phyloP scores from a whole-genome alignment of 2,329 filamentous ascomycete genomes.

The Onygenales sp. region DNA sequence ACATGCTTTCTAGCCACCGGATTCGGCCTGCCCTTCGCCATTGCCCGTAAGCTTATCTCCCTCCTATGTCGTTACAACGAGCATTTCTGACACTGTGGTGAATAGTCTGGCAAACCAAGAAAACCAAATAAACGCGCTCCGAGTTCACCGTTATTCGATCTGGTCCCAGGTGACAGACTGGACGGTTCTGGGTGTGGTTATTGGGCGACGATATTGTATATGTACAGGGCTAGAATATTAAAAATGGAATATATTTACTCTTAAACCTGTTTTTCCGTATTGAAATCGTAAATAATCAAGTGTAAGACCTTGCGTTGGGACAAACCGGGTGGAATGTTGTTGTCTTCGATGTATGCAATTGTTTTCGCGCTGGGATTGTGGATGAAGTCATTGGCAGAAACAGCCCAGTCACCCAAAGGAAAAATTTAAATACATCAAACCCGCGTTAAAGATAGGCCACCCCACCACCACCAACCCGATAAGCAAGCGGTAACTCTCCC shows the following conservation, averaged over 20 bases:
- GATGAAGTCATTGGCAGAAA: constrained; percentile 35
- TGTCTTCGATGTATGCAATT: constrained; percentile 11
- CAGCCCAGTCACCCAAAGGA: background rate
- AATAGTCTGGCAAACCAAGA: constrained; percentile 59
- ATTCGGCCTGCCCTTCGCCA: constrained; percentile 51
- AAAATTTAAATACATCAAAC: constrained; percentile 12
- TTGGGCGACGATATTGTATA: background rate
- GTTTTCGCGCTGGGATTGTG: constrained; percentile 22
- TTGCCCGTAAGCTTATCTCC: constrained; percentile 47
- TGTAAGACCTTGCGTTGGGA: background rate
- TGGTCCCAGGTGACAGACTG: background rate
- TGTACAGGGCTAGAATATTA: constrained; percentile 30
- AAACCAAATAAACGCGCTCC: constrained; percentile 39
- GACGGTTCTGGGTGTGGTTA: background rate
- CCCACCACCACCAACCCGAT: constrained; percentile 3
- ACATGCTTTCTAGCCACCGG: constrained; percentile 41
- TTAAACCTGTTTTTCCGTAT: too few relatives aligned
- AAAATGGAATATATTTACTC: background rate
- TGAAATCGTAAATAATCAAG: too few relatives aligned
- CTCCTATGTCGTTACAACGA: background rate
- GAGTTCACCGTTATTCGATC: background rate
- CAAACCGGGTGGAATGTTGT: too few relatives aligned
- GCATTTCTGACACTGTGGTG: constrained; percentile 17
- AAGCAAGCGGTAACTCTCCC: background rate
- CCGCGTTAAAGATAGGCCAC: background rate